A percentile compares a stretch with the other conserved stretches of the same genome.
Evolutionary conservation across 2,329 filamentous ascomycete genomes (phyloP).

Genomic region (Penicillium sp.): DNA sequence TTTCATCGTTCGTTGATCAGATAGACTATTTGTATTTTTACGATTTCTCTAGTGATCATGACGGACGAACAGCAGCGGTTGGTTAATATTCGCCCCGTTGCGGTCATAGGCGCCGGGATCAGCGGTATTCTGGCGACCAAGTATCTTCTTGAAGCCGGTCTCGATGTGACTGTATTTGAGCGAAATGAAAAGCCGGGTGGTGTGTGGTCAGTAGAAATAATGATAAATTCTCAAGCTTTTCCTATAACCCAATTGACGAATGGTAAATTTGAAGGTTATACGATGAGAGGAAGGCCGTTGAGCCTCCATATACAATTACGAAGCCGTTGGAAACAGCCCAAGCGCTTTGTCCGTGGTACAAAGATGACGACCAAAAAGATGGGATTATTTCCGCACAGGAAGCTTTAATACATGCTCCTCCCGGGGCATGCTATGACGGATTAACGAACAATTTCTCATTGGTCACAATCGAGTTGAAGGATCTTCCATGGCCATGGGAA

Average conservation of each 20-base stretch:
- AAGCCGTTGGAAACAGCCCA: conserved; percentile 20
- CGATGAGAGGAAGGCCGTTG: conserved; percentile 46
- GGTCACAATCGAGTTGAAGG: conserved; percentile 2
- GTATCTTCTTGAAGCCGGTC: conserved; percentile 41
- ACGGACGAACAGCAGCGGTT: background rate
- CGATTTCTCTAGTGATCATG: background rate
- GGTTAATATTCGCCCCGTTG: conserved; percentile 28
- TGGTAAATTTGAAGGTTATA: conserved; percentile 41
- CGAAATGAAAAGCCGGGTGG: conserved; percentile 50
- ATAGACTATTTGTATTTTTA: too few relatives aligned
- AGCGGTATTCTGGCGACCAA: conserved; percentile 47
- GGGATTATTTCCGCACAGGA: conserved; percentile 14
- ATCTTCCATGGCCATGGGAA: conserved; percentile 7
- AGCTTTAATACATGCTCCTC: conserved; percentile 1
- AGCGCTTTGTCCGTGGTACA: conserved; percentile 29
- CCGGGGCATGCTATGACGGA: conserved; percentile 6
- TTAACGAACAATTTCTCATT: conserved; percentile 11
- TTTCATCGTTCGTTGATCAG: too few relatives aligned
- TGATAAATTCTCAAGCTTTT: background rate
- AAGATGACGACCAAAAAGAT: conserved; percentile 17
- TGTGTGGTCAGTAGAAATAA: conserved; percentile 48
- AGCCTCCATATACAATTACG: conserved; percentile 45
- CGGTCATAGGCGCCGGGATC: conserved; percentile 51
- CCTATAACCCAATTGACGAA: background rate
- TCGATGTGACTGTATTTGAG: conserved; percentile 54